These are phyloP conservation scores for Cicer chorassanicum DNA, from an alignment of 306 rosid genomes.

Conservation along the genomic window DNA sequence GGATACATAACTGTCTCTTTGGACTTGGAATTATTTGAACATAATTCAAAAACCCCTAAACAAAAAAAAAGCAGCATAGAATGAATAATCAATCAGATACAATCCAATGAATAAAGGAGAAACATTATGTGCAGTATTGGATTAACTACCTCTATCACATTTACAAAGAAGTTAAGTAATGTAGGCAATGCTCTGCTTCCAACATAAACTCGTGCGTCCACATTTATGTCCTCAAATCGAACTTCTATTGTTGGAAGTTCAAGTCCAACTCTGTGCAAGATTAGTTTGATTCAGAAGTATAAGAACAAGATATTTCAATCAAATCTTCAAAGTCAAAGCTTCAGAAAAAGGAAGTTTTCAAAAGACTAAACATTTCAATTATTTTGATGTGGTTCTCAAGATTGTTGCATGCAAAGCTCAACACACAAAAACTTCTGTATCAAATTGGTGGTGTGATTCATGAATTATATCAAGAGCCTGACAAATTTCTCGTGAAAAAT, in stretches of 20 bases:
- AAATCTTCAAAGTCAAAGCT: constrained; percentile 4
- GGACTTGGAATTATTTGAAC: constrained; percentile 48
- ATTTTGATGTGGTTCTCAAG: too few relatives aligned
- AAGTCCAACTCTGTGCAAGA: constrained; percentile 50
- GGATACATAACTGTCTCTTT: constrained; percentile 49
- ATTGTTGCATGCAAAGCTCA: too few relatives aligned
- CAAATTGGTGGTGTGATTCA: too few relatives aligned
- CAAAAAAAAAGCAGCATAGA: constrained; percentile 2
- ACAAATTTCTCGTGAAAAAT: too few relatives aligned
- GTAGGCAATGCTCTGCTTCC: constrained; percentile 82
- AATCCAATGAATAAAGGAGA: neutral
- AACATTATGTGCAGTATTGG: neutral
- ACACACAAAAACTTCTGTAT: too few relatives aligned
- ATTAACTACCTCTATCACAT: constrained; percentile 63
- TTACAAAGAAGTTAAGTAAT: constrained; percentile 56
- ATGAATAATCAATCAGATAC: neutral
- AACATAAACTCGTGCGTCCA: constrained; percentile 73
- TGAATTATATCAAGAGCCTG: too few relatives aligned
- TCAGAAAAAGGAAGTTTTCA: neutral
- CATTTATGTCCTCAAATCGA: constrained; percentile 66
- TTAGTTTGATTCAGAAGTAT: constrained; percentile 1
- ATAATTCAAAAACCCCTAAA: constrained; percentile 47
- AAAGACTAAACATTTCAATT: too few relatives aligned
- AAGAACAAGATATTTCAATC: neutral
- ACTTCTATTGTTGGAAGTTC: constrained; percentile 80